Conservation (phyloP, 2,329 filamentous ascomycete species). For the Colletotrichum sp. region DNA sequence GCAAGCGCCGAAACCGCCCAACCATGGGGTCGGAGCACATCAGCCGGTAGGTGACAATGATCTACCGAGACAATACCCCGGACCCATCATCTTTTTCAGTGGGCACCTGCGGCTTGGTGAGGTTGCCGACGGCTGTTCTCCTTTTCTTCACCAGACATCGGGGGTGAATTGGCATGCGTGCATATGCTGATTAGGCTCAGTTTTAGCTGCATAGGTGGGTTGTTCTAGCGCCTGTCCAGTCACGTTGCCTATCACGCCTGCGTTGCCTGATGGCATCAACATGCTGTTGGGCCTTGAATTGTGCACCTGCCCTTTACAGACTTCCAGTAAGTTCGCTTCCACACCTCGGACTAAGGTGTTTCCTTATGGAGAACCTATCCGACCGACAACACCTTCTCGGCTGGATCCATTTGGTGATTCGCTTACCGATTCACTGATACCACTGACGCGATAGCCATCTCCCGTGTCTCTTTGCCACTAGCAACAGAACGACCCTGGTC, state of each 20-base stretch:
- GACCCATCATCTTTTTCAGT: not conserved
- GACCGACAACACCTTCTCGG: not conserved
- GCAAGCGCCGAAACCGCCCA: not conserved
- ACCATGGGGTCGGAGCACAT: constrained; percentile 5
- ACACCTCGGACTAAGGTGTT: not conserved
- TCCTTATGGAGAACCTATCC: not conserved
- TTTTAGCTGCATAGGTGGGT: not conserved
- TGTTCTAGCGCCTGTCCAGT: not conserved
- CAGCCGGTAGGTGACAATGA: not conserved
- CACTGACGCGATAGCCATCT: not conserved
- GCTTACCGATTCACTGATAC: not conserved
- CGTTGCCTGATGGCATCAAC: not conserved
- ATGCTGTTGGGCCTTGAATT: not conserved
- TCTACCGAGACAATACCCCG: constrained; percentile 10
- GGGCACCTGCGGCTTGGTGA: not conserved
- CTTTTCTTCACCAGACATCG: not conserved
- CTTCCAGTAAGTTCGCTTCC: not conserved
- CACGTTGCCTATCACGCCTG: not conserved
- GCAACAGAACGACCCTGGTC: not conserved
- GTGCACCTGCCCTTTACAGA: constrained; percentile 5
- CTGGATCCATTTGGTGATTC: not conserved
- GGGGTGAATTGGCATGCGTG: not conserved
- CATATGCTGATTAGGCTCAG: not conserved
- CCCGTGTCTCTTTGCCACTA: not conserved
- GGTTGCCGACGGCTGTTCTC: not conserved